Evolutionary conservation across 306 rosid genomes (phyloP), one percentile per base, ranked within the genome.

Genomic region (Glycine latifolia): DNA sequence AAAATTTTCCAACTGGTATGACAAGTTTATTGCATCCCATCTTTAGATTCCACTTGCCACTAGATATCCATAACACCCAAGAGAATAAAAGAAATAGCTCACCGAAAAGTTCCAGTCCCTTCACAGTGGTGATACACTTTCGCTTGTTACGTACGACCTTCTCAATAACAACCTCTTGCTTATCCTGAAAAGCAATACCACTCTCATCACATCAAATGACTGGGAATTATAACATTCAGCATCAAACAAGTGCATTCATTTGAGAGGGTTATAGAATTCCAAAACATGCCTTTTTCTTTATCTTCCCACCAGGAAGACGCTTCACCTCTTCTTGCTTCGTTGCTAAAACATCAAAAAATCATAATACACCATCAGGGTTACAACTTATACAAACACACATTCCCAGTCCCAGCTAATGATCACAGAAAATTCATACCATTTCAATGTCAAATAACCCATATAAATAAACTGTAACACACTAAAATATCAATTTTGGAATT

Each of bases 251-350:
- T 47, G 56, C 26, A 10, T 49, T 20, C 46, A 69, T 49, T 46
- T 26, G 12, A 83, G 54, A 33, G 37, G 6, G 52, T 11, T 2
- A 66, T 68, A 63, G 11, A 54, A 16, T 55, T 41, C 49, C 46
- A 56, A 49, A 67, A n/a, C 86, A 60, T 76, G 87, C 99, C 89
- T 93, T 96, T 81, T 96, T 96, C 98, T 96, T 96, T 80, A 94
- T 89, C 96, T 96, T 96, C 75, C 99, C 98, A 77, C 99, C 99
- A 67, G 99, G 99, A 82, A 96, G 98, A 70, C 98, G 98, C 79
- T 91, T 96, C 61, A 92, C 98, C 76, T 91, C 98, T 82, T 91
- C 98, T 79, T 87, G 91, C 88, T 92, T 96, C 15, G 88, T 74
- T 17, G 92, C 94, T 87, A 83, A 66, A 90, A 69, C 79, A 87